Evolutionary conservation across 2,329 filamentous ascomycete genomes (phyloP).

Genomic region (Claviceps sp.): DNA sequence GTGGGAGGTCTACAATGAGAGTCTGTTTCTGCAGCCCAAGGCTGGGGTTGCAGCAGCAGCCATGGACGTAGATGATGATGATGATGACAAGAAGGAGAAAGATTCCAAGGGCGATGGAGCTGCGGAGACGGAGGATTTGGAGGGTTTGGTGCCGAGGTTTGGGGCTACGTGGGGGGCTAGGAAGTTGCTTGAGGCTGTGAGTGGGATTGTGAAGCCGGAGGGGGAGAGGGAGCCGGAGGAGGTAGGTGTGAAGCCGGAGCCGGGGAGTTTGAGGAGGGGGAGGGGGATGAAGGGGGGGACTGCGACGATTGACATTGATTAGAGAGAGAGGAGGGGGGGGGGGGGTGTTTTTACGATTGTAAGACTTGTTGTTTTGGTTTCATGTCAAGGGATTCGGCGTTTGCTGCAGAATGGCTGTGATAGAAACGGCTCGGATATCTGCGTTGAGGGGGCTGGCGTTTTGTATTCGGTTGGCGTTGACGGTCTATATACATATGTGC

Average conservation of each 20-base stretch:
- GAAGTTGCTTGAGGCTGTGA: slow-evolving; percentile 32
- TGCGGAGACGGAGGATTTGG: slow-evolving; percentile 14
- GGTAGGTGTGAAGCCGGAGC: neutral
- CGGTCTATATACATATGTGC: too few species aligned
- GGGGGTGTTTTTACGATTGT: neutral
- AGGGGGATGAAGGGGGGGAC: neutral
- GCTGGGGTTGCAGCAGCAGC: slow-evolving; percentile 8
- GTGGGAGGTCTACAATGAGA: slow-evolving; percentile 63
- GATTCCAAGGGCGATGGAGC: slow-evolving; percentile 2
- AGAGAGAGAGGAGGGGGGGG: neutral
- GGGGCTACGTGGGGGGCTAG: slow-evolving; percentile 29
- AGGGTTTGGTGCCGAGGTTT: slow-evolving; percentile 25
- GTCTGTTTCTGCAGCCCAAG: slow-evolving; percentile 36
- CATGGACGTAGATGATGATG: neutral
- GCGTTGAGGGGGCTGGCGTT: too few species aligned
- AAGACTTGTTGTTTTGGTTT: too few species aligned
- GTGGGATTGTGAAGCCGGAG: slow-evolving; percentile 26
- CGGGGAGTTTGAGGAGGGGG: slow-evolving; percentile 8
- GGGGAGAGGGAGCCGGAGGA: slow-evolving; percentile 9
- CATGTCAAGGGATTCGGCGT: too few species aligned
- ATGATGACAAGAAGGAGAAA: slow-evolving; percentile 3
- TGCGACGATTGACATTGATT: neutral
- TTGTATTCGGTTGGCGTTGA: too few species aligned
- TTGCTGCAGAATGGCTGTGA: too few species aligned
- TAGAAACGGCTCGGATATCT: too few species aligned